phyloP scores from a whole-genome alignment of 2,329 filamentous ascomycete genomes.

The Aureobasidium namibiae region DNA sequence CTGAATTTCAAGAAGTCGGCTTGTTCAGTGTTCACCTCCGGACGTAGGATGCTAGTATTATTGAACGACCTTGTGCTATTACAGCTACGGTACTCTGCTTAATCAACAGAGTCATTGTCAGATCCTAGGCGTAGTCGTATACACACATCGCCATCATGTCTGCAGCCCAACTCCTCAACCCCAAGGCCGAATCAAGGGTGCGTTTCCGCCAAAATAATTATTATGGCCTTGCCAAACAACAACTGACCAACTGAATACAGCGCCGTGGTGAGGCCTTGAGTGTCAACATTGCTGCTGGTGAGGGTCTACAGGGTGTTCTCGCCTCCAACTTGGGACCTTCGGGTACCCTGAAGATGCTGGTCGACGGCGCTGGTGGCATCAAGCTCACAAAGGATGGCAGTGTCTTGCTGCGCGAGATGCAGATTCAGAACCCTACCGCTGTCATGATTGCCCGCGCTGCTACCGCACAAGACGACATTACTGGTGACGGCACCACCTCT shows the following conservation, averaged over 20 bases:
- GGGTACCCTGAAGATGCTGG: slow-evolving; percentile 91
- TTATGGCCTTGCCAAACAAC: not conserved
- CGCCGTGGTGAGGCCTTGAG: slow-evolving; percentile 91
- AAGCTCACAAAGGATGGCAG: slow-evolving; percentile 99
- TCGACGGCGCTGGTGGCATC: slow-evolving; percentile 64
- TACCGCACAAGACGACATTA: slow-evolving; percentile 97
- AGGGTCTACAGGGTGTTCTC: slow-evolving; percentile 69
- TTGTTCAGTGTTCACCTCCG: no score
- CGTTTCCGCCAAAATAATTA: slow-evolving; percentile 25
- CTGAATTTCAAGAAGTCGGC: no score
- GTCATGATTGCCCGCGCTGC: slow-evolving; percentile 75
- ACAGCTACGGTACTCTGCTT: not conserved
- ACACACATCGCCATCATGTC: slow-evolving; percentile 57
- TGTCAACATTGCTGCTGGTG: slow-evolving; percentile 95
- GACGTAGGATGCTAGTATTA: no score
- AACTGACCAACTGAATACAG: slow-evolving; percentile 47
- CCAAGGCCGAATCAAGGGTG: slow-evolving; percentile 96
- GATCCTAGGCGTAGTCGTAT: not conserved
- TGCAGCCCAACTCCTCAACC: slow-evolving; percentile 95
- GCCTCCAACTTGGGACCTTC: slow-evolving; percentile 92
- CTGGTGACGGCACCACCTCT: slow-evolving; percentile 93
- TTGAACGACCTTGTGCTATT: not conserved
- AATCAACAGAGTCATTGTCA: not conserved
- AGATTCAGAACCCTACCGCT: slow-evolving; percentile 98
- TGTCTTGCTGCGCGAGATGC: slow-evolving; percentile 66